Evolutionary conservation across 345 rosid species (phyloP), one percentile per base, ranked within the genome.

Genomic region (Kandelia obovata): DNA sequence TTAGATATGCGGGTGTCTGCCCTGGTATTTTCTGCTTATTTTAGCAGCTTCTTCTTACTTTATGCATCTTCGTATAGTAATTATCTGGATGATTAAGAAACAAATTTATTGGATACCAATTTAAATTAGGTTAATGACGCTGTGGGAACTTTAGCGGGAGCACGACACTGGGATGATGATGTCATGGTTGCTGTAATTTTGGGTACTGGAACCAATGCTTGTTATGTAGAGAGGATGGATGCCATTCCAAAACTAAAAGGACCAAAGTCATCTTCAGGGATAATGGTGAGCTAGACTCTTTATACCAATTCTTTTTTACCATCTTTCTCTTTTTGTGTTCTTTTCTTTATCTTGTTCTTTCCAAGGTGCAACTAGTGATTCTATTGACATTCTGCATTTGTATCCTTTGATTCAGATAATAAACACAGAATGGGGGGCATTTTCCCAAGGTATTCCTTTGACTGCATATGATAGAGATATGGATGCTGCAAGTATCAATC

Each of bases 181-280:
- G 93, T 90, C 47, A 75, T 87, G 90, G 89, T 80, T 61, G 93
- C 95, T 70, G 98, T 92, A 58, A 92, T 92, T 79, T 81, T 92
- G 79, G 98, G 96, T 62, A 92, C 96, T 0, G 96, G 96, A 57
- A 92, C 98, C 21, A 88, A 92, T 67, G 98, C 96, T 77, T 90
- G 96, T 82, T 92, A 92, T 74, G 89, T 92, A 47, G 96, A 92
- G 60, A 80, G 83, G 66, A 80, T 75, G 53, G 73, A 84, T 73
- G 78, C 81, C 52, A 92, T 88, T 81, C 96, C 86, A 37, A 92
- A 89, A 81, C 66, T 90, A 25, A 78, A 66, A 7, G 81, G 77
- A 39, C 64, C 70, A 0, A 68, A 73, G 61, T 76, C 86, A 70
- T 47, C 71, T 68, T 79, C 82, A 35, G 85, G 89, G 62, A 75